Evolutionary conservation across 2,329 filamentous ascomycete species (phyloP).

Genomic region (Aspergillus hiratsukae): DNA sequence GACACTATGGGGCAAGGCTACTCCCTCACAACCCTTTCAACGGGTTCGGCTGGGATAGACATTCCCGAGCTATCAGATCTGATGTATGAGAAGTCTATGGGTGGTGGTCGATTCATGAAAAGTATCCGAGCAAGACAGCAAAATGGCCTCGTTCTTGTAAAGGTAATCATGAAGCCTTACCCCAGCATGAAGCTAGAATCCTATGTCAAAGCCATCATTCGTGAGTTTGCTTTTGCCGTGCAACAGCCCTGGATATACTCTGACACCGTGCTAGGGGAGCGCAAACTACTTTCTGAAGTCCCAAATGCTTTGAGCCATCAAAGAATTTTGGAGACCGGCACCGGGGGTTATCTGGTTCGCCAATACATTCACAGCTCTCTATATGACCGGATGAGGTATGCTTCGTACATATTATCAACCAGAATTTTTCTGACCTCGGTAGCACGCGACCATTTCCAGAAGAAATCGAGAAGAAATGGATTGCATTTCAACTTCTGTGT

Average conservation of each 20-base stretch:
- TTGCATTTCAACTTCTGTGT: constrained; percentile 91
- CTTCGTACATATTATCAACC: not conserved
- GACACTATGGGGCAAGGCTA: constrained; percentile 88
- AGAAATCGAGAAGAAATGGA: constrained; percentile 98
- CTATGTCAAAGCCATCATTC: constrained; percentile 71
- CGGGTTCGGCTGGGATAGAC: constrained; percentile 89
- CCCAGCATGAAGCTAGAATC: constrained; percentile 71
- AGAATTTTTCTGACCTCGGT: constrained; percentile 21
- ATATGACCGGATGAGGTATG: constrained; percentile 77
- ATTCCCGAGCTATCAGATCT: constrained; percentile 86
- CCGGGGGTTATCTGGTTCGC: constrained; percentile 85
- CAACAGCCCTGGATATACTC: constrained; percentile 1
- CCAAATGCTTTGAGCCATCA: constrained; percentile 91
- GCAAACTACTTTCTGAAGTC: constrained; percentile 71
- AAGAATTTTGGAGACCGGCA: constrained; percentile 84
- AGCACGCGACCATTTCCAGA: constrained; percentile 95
- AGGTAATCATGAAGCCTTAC: constrained; percentile 91
- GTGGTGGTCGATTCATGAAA: constrained; percentile 93
- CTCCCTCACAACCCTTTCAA: constrained; percentile 85
- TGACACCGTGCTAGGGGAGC: constrained; percentile 58
- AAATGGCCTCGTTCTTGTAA: constrained; percentile 88
- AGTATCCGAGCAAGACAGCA: constrained; percentile 85
- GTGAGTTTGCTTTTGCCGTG: constrained; percentile 47
- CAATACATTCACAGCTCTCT: constrained; percentile 96
- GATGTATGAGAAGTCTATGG: constrained; percentile 86